Conservation (phyloP, 202 grass and related monocot species). For the Elaeis oleifera region DNA sequence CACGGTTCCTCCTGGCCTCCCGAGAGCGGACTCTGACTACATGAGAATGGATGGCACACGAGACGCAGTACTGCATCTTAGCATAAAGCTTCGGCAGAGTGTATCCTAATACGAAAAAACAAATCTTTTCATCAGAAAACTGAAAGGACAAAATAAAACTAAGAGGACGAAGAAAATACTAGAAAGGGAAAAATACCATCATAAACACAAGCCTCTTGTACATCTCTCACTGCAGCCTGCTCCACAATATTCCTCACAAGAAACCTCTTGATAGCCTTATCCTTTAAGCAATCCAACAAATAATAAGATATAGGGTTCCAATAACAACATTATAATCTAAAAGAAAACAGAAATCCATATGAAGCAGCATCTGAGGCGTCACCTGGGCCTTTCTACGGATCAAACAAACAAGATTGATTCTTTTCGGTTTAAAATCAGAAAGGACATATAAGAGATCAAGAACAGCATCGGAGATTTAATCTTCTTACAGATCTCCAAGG, state of each 20-base stretch:
- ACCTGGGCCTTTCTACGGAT: no score
- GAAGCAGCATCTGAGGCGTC: no score
- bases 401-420: background rate
- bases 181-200: conserved; percentile 29
- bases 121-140: background rate
- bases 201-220: conserved; percentile 71
- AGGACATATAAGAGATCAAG: no score
- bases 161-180: background rate
- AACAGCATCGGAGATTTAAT: no score
- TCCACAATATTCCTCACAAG: conserved; percentile 82
- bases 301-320: no score
- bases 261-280: conserved; percentile 86
- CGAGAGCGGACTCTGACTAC: conserved; percentile 63
- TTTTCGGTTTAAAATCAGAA: no score
- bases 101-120: conserved; percentile 31
- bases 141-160: background rate
- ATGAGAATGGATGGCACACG: conserved; percentile 67
- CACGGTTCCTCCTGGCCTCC: conserved; percentile 63
- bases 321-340: no score
- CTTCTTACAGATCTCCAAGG: no score
- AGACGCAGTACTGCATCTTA: conserved; percentile 72
- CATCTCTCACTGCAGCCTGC: conserved; percentile 71
- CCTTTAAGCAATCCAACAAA: conserved; percentile 26
- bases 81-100: conserved; percentile 64
- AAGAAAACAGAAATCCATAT: no score